Conservation (phyloP, 139 green algal genomes). For the Coccomyxa sp. region DNA sequence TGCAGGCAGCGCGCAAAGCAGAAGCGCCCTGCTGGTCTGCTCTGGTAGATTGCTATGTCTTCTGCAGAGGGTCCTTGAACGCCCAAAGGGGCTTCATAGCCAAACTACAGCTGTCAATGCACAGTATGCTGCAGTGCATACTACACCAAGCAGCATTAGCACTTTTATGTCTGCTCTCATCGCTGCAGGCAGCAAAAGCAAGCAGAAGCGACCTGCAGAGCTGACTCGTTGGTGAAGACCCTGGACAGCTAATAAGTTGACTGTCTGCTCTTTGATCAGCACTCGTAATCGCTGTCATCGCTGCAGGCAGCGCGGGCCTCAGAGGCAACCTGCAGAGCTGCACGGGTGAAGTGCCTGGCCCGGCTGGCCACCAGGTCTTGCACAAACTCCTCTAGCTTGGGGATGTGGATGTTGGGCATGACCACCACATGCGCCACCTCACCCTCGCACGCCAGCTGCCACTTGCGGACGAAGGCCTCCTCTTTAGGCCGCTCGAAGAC, state of each 20-base stretch:
- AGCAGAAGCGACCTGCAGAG: neutral
- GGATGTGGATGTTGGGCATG: constrained; percentile 92
- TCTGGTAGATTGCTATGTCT: too few relatives aligned
- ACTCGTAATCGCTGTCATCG: neutral
- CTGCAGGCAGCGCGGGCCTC: neutral
- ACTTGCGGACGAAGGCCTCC: constrained; percentile 88
- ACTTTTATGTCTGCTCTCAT: neutral
- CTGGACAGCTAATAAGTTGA: neutral
- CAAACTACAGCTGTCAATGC: too few relatives aligned
- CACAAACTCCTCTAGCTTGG: constrained; percentile 92
- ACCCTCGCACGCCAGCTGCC: constrained; percentile 90
- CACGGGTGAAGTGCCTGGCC: neutral
- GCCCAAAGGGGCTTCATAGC: too few relatives aligned
- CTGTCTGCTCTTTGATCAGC: too few relatives aligned
- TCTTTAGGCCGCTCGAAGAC: constrained; percentile 90
- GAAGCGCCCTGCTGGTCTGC: too few relatives aligned
- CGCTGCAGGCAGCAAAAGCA: neutral
- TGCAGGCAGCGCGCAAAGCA: too few relatives aligned
- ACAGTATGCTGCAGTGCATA: neutral
- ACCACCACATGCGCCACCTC: constrained; percentile 96
- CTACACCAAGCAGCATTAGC: neutral
- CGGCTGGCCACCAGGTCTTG: constrained; percentile 51
- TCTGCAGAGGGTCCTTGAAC: too few relatives aligned
- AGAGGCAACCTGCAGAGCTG: neutral
- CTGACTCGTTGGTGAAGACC: neutral